phyloP scores from a whole-genome alignment of 306 rosid genomes.

The cucumber (Cucumis sativus) region Cucumber_9930_V3 NC_026660.2:21400001-21400500 shows the following conservation, averaged over 20 bases:
- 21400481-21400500: slow-evolving; percentile 6
- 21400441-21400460: slow-evolving; percentile 67
- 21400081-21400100: background rate
- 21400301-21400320: background rate
- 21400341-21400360: slow-evolving; percentile 68
- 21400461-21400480: slow-evolving; percentile 62
- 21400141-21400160: slow-evolving; percentile 64
- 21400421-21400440: slow-evolving; percentile 59
- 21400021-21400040: background rate
- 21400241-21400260: slow-evolving; percentile 52
- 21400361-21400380: slow-evolving; percentile 74
- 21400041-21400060: too few species aligned
- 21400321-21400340: slow-evolving; percentile 55
- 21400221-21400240: slow-evolving; percentile 80
- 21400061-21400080: too few species aligned
- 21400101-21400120: slow-evolving; percentile 41
- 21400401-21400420: slow-evolving; percentile 67
- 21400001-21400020: background rate
- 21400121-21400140: slow-evolving; percentile 73
- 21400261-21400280: background rate
- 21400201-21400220: slow-evolving; percentile 86
- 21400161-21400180: slow-evolving; percentile 80
- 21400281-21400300: background rate
- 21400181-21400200: slow-evolving; percentile 68
- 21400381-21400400: slow-evolving; percentile 91